Conservation (phyloP, 2,329 filamentous ascomycete species). For the Byssochlamys sp. region DNA sequence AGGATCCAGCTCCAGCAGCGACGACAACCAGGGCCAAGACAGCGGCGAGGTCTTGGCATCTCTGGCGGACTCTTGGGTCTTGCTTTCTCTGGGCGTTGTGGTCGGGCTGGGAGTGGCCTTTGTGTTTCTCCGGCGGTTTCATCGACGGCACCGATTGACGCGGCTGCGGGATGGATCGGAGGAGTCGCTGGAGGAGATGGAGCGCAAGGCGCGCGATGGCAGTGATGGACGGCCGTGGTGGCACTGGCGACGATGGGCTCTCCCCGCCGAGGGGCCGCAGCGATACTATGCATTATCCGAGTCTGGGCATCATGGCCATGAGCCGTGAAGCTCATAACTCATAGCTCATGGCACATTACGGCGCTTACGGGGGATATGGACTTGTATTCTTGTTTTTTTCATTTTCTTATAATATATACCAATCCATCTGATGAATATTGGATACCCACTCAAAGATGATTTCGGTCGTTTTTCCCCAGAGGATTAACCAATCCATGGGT, state of each 20-base stretch:
- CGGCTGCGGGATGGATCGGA: conserved; percentile 6
- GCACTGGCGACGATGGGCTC: conserved; percentile 22
- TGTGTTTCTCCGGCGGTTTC: background rate
- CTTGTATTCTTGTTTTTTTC: background rate
- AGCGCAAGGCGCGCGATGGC: conserved; percentile 9
- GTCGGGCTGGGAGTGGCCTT: background rate
- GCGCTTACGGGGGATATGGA: background rate
- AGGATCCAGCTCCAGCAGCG: background rate
- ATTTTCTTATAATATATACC: background rate
- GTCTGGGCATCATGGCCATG: conserved; percentile 3
- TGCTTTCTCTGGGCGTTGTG: background rate
- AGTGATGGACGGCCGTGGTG: conserved; percentile 18
- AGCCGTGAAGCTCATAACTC: background rate
- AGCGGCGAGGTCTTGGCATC: background rate
- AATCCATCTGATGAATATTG: background rate
- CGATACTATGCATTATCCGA: conserved; percentile 21
- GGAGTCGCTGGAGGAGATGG: conserved; percentile 11
- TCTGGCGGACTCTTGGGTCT: background rate
- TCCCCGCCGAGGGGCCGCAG: conserved; percentile 5
- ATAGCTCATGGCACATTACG: background rate
- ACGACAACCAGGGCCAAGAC: background rate
- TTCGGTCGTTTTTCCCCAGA: too few species aligned
- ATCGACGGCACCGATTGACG: conserved; percentile 5
- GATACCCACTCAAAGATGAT: too few species aligned
- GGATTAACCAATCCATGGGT: too few species aligned